Base-by-base conservation (phyloP, 495 filamentous ascomycete species). In the Penicillium roqueforti region DNA sequence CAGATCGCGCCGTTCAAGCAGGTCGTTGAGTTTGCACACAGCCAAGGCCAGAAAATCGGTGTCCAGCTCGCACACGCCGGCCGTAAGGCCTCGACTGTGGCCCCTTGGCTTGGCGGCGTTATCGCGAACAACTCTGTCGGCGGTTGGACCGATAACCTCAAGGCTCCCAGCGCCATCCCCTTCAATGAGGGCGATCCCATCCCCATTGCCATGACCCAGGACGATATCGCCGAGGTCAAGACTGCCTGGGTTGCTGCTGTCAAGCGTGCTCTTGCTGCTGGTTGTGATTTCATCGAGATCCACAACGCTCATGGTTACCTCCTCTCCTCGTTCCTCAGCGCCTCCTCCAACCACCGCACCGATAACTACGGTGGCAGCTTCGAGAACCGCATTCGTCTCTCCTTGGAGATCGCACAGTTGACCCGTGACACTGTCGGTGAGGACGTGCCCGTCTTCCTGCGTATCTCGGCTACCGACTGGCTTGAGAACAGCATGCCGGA, bases 21-120 rank as follows among this genome's bases (percentile, higher is more conserved):
- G 16, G 75, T 87, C 46, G 73, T 83, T 25, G 85, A 90, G 39
- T 90, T 91, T 57, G 82, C 80, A 5, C 87, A 92, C 67, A 79
- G 76, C 56, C 88, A 91, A 68, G 72, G 73, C 61, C 84, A 85
- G 67, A 83, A 85, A 57, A 82, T 88, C 41, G 87, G 77, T 39
- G 83, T 92, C 54, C 89, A 93, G 70, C 66, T 92, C 6, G 86
- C 73, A 13, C 89, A 93, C 60, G 87, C 88, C 2, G 89, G 89
- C 1, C 74, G 88, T 16, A 92, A 92, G 65, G 86, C 85, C 1
- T 80, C 74, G 51, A 86, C 80, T 3, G 75, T 87, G 20, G 80
- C 88, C 0, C 87, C 87, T 1, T 91, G 87, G 87, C 47, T 67
- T 31, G 64, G 64, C 14, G 64, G 61, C 53, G 57, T 87, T 11